Conservation (phyloP, 148 eudicot species). For the Amaranthus palmeri region DNA sequence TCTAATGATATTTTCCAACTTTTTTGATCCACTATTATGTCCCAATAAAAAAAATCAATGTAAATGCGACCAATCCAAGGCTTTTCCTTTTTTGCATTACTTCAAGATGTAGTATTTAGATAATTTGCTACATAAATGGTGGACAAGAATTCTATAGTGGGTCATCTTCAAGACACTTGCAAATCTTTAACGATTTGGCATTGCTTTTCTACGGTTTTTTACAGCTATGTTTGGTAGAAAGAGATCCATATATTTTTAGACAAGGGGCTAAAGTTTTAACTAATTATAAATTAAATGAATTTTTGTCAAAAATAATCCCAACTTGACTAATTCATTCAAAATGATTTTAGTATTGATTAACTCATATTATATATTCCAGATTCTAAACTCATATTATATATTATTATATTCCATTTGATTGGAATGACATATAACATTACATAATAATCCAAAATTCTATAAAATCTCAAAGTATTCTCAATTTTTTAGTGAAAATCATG, state of each 20-base stretch:
- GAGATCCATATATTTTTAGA: slow-evolving; percentile 6
- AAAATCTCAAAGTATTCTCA: no score
- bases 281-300: background rate
- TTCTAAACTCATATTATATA: no score
- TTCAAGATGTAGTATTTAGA: background rate
- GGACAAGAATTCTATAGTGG: slow-evolving; percentile 80
- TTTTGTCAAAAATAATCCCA: no score
- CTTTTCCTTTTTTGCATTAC: slow-evolving; percentile 4
- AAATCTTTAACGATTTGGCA: slow-evolving; percentile 32
- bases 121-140: slow-evolving; percentile 36
- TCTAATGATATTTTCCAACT: no score
- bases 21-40: no score
- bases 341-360: no score
- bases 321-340: no score
- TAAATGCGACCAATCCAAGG: slow-evolving; percentile 24
- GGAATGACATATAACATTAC: no score
- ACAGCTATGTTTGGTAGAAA: slow-evolving; percentile 16
- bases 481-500: no score
- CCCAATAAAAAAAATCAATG: background rate
- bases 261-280: slow-evolving; percentile 3
- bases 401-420: no score
- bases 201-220: slow-evolving; percentile 19
- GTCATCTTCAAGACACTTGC: slow-evolving; percentile 41
- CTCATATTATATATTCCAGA: no score
- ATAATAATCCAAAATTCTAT: no score